Evolutionary conservation across 1,139 yeast genomes (phyloP).

Genomic region (Kodamaea arcana): DNA sequence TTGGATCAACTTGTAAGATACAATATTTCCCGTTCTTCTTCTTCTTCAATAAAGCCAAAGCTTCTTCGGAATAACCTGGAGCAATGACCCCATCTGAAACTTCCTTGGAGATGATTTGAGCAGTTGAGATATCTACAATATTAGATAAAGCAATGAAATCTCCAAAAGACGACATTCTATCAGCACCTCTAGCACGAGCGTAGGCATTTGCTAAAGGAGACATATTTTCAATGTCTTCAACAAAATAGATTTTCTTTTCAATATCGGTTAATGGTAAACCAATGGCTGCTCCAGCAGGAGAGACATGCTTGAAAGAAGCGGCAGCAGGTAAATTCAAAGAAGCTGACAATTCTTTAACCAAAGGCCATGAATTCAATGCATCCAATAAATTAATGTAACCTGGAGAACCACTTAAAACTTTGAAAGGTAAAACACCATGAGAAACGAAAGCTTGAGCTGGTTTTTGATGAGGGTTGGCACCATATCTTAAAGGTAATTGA

Average conservation of each 20-base stretch:
- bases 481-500: constrained; percentile 93
- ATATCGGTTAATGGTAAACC: constrained; percentile 87
- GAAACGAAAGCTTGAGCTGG: constrained; percentile 96
- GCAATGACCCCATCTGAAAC: constrained; percentile 99
- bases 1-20: constrained; percentile 92
- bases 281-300: constrained; percentile 98
- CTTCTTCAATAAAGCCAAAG: constrained; percentile 79
- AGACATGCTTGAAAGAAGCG: constrained; percentile 97
- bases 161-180: constrained; percentile 98
- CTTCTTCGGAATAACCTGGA: constrained; percentile 92
- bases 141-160: constrained; percentile 96
- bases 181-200: constrained; percentile 99
- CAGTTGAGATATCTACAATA: constrained; percentile 94
- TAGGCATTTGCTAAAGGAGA: constrained; percentile 97
- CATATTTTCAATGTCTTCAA: constrained; percentile 87
- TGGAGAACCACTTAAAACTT: constrained; percentile 90
- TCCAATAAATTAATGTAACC: constrained; percentile 95
- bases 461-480: constrained; percentile 98
- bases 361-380: constrained; percentile 97
- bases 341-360: constrained; percentile 93
- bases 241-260: constrained; percentile 94
- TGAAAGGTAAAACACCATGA: constrained; percentile 86
- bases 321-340: constrained; percentile 96
- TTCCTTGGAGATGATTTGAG: constrained; percentile 93
- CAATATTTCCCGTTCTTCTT: constrained; percentile 98